Evolutionary conservation across 2,329 filamentous ascomycete genomes (phyloP), one percentile per base, ranked within the genome.

Genomic region (Aureobasidium subglaciale): DNA sequence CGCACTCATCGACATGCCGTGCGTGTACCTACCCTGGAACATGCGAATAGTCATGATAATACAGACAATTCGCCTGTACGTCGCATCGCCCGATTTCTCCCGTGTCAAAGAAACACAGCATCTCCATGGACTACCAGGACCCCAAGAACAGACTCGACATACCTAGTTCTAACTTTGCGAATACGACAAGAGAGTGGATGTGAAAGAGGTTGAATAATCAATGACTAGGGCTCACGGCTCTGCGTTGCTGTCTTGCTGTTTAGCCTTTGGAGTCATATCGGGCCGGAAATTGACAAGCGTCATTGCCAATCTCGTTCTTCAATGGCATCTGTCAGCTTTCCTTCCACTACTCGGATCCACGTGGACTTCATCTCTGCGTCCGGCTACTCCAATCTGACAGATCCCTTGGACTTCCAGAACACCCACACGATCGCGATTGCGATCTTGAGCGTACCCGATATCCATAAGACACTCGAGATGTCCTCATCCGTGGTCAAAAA

Each of bases 381-480:
- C 25, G 18, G 24, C 48, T 34, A 54, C n/a, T 54, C 50, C 16
- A 54, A n/a, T 8, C 50, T 37, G 13, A 54, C 50, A n/a, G 50
- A 54, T 34, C 50, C 50, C 50, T 54, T 54, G 6, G 50, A 54
- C 56, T 63, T 65, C 74, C 74, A 76, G 24, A 73, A 64, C 3
- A 69, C 48, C 72, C 73, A 76, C 1, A 68, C 69, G 16, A 70
- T 34, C 1, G 72, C 67, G 13, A 73, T 67, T 2, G 68, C 29
- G 0, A 61, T 55, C 60, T 77, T 77, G 56, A 76, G 55, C 0
- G 55, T 65, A 1, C 67, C 72, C 8, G 74, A 74, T 16, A 70
- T 71, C 77, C 77, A 80, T 35, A 80, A 59, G 11, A 73, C 78
- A 2, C 77, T 78, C 35, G 73, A 70, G 37, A 84, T 80, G 30